Evolutionary conservation across 129 eudicot genomes (phyloP), one percentile per base, ranked within the genome.

Genomic region (Logfia minima): DNA sequence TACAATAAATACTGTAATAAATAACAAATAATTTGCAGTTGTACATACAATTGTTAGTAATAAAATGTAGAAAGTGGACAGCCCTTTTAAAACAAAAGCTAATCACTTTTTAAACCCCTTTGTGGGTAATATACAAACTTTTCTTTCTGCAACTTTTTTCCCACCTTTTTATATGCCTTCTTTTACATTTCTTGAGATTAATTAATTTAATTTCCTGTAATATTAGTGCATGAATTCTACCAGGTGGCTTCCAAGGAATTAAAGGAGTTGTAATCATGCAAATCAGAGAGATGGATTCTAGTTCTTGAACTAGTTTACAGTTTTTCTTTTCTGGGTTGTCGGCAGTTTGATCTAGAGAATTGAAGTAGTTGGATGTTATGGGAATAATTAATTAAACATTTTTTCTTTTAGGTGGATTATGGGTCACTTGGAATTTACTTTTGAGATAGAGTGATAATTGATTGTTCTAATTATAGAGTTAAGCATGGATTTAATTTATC

Each of bases 61-160:
- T 43, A 72, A 75, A 72, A 79, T 75, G 84, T 82, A 86, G 92
- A 91, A 91, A 88, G 97, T 91, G 97, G 97, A 91, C 97, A 68
- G 86, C 90, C 97, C 93, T 91, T 91, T 91, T 86, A 71, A 85
- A 84, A 88, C 87, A 83, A 90, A 86, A 88, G 91, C 64, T 81
- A 74, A 59, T 74, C 73, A 60, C 87, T 86, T 88, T 90, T 90
- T 79, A 77, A 81, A 29, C 87, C 72, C 90, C 81, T 82, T 85
- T 86, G 85, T 87, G 92, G 84, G 85, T 85, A 75, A 68, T 85
- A 80, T 81, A 83, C 75, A 76, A 80, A 72, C 81, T 79, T 84
- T 73, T 70, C 75, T 64, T 84, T 70, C 63, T 55, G 71, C 71
- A 75, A 75, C 84, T 81, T 81, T 80, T 66, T 53, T 17, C 34